Evolutionary conservation across 495 filamentous ascomycete species (phyloP).

Genomic region (Saxophila tyrrhenica): DNA sequence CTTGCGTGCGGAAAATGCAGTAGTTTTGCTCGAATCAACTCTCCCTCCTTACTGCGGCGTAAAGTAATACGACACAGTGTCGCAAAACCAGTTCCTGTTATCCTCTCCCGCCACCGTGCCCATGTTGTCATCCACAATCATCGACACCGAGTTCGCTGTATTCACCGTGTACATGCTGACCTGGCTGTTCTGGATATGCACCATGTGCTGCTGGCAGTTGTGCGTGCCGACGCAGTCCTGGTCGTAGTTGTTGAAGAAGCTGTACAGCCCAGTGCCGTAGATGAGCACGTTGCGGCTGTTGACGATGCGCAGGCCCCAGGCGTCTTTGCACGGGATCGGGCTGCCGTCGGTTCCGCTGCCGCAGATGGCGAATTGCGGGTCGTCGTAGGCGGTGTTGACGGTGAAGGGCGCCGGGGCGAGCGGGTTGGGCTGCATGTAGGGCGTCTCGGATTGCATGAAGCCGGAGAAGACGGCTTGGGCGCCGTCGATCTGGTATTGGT

Average conservation of each 20-base stretch:
- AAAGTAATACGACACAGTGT: constrained; percentile 11
- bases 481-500: constrained; percentile 68
- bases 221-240: constrained; percentile 27
- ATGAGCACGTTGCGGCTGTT: constrained; percentile 22
- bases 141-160: constrained; percentile 22
- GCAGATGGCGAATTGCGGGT: constrained; percentile 28
- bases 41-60: not conserved
- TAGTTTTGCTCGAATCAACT: too few relatives aligned
- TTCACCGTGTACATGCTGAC: constrained; percentile 34
- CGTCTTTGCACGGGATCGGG: constrained; percentile 33
- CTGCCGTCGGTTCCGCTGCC: constrained; percentile 22
- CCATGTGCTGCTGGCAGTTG: constrained; percentile 45
- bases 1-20: not conserved
- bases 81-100: constrained; percentile 31
- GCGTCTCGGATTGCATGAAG: constrained; percentile 76
- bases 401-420: constrained; percentile 25
- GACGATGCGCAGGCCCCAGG: constrained; percentile 42
- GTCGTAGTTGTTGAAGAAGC: constrained; percentile 57
- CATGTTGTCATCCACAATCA: constrained; percentile 17
- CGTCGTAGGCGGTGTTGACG: constrained; percentile 21
- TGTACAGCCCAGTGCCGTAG: constrained; percentile 61
- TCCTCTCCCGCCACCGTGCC: constrained; percentile 20
- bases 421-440: constrained; percentile 34
- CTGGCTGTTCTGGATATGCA: constrained; percentile 37
- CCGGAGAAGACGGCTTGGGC: constrained; percentile 62